Percentiles rank a stretch among this genome's conserved stretches.
These are phyloP conservation scores for Paecilomyces fulvus DNA, from an alignment of 2,329 filamentous ascomycete genomes.

Conservation along the genomic window DNA sequence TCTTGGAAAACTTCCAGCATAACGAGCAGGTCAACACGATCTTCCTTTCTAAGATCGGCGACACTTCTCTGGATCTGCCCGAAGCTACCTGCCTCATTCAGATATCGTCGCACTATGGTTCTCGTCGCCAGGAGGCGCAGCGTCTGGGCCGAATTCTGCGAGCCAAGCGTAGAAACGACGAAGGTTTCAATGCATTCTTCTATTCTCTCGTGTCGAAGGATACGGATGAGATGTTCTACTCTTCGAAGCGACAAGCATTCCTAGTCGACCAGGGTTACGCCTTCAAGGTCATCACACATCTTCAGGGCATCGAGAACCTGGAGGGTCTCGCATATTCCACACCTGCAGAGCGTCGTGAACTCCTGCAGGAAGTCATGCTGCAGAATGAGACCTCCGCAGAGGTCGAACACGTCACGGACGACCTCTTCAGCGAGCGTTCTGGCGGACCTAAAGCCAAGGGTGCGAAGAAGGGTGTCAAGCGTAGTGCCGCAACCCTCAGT, in stretches of 20 bases:
- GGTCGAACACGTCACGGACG: slow-evolving; percentile 61
- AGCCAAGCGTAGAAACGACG: slow-evolving; percentile 91
- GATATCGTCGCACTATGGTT: slow-evolving; percentile 95
- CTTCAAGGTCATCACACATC: slow-evolving; percentile 96
- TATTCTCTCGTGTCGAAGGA: slow-evolving; percentile 97
- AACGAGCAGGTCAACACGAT: slow-evolving; percentile 85
- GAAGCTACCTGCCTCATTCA: slow-evolving; percentile 96
- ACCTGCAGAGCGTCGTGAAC: slow-evolving; percentile 69
- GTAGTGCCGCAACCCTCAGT: slow-evolving; percentile 76
- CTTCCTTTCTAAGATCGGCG: slow-evolving; percentile 94
- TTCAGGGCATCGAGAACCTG: slow-evolving; percentile 82
- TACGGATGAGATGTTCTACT: slow-evolving; percentile 96
- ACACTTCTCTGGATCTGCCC: slow-evolving; percentile 93
- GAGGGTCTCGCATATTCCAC: slow-evolving; percentile 72
- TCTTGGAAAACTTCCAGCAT: slow-evolving; percentile 91
- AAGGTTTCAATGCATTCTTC: slow-evolving; percentile 98
- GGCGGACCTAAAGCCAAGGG: slow-evolving; percentile 31
- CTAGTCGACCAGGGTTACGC: slow-evolving; percentile 96
- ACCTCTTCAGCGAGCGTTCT: slow-evolving; percentile 54
- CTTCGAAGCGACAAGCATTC: slow-evolving; percentile 92
- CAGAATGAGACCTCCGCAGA: slow-evolving; percentile 70
- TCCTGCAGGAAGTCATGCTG: slow-evolving; percentile 80
- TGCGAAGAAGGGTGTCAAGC: slow-evolving; percentile 52
- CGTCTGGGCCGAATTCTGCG: slow-evolving; percentile 85
- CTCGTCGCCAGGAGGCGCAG: slow-evolving; percentile 91